A percentile compares a stretch with the other conserved stretches of the same genome.
Evolutionary conservation across 306 rosid species (phyloP).

Genomic region (Lagenaria siceraria): DNA sequence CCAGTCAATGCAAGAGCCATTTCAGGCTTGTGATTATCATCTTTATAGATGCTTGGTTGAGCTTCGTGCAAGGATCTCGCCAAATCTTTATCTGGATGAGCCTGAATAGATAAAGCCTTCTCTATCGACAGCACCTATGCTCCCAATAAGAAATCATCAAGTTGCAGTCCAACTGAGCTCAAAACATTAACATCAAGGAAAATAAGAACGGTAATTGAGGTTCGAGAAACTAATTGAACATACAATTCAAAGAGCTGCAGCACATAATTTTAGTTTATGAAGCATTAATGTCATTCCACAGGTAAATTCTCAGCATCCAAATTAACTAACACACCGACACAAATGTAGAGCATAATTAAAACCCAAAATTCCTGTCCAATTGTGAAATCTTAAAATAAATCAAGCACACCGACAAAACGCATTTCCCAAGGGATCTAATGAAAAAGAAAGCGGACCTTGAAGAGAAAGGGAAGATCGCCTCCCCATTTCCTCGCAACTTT

Average conservation of each 20-base stretch:
- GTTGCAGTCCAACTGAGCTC: conserved; percentile 8
- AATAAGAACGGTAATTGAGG: not conserved
- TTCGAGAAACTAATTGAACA: not conserved
- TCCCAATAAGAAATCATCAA: conserved; percentile 2
- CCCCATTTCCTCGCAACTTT: conserved; percentile 28
- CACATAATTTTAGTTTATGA: not conserved
- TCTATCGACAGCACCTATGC: conserved; percentile 25
- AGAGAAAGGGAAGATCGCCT: conserved; percentile 27
- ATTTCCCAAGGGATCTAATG: not conserved
- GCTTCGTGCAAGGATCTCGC: conserved; percentile 23
- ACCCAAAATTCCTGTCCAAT: not conserved
- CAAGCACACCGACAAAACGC: not conserved
- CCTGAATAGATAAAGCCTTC: conserved; percentile 31
- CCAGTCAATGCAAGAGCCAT: conserved; percentile 31
- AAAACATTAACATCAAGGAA: not conserved
- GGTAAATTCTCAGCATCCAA: not conserved
- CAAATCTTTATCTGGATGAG: conserved; percentile 29
- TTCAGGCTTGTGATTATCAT: conserved; percentile 35
- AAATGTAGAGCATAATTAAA: not conserved
- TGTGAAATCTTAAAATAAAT: not conserved
- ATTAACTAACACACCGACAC: not conserved
- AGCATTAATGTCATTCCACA: not conserved
- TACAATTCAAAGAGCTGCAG: not conserved
- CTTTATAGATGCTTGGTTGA: conserved; percentile 21
- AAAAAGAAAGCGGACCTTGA: conserved; percentile 14